Evolutionary conservation across 345 rosid species (phyloP).

Genomic region (Noccaea caerulescens): DNA sequence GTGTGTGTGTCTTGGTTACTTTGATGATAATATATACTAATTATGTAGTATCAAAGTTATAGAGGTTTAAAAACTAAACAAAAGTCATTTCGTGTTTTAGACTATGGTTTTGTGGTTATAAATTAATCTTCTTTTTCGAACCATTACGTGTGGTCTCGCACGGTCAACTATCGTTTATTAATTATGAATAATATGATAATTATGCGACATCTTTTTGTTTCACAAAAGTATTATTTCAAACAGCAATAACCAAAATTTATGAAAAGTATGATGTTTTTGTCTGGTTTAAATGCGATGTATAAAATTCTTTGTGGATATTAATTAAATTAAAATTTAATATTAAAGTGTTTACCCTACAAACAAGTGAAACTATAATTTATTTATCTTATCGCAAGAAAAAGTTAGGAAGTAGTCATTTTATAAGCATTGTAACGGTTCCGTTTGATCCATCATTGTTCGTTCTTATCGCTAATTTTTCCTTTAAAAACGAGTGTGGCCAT

Average conservation of each 20-base stretch:
- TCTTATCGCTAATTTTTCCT: conserved; percentile 4
- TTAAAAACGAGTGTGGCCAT: conserved; percentile 3
- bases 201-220: background rate
- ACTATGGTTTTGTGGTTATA: conserved; percentile 15
- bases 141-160: conserved; percentile 17
- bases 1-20: conserved; percentile 30
- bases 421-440: conserved; percentile 22
- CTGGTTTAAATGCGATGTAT: background rate
- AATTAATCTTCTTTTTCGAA: conserved; percentile 7
- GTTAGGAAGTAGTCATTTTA: conserved; percentile 34
- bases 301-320: background rate
- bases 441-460: conserved; percentile 13
- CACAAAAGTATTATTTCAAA: conserved; percentile 8
- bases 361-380: conserved; percentile 1
- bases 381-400: background rate
- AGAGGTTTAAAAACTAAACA: background rate
- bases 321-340: background rate
- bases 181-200: background rate
- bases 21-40: background rate
- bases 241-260: background rate
- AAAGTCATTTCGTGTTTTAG: background rate
- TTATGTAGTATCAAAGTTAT: conserved; percentile 17
- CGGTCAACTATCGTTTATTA: conserved; percentile 10
- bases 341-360: background rate
- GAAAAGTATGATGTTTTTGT: background rate